Percentiles rank a stretch among this genome's conserved stretches.
These are phyloP conservation scores for Leccinum griseonigrum DNA, from an alignment of 1,284 basidiomycete species.

Conservation along the genomic window DNA sequence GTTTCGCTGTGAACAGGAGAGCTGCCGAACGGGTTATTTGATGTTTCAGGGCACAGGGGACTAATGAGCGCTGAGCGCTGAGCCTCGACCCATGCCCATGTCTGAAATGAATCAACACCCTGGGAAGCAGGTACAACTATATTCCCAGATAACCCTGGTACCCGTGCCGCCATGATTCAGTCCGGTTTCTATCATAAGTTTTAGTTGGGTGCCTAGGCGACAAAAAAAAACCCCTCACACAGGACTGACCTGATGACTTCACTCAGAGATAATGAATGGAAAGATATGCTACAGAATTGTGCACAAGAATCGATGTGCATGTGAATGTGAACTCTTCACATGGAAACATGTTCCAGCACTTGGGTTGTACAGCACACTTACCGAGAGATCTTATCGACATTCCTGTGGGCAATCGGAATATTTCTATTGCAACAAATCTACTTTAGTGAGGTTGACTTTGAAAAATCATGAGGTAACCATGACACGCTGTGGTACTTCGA, in stretches of 20 bases:
- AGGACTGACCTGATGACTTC: background rate
- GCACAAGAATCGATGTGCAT: background rate
- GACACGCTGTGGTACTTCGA: conserved; percentile 56
- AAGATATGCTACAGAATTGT: background rate
- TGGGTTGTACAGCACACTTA: background rate
- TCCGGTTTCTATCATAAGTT: background rate
- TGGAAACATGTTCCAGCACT: background rate
- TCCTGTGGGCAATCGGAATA: conserved; percentile 1
- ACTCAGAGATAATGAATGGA: background rate
- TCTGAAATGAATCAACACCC: background rate
- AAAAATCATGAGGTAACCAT: conserved; percentile 18
- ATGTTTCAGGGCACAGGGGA: background rate
- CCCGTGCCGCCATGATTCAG: background rate
- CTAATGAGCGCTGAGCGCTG: background rate
- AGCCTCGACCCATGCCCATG: background rate
- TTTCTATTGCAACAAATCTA: conserved; percentile 1
- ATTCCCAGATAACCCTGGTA: background rate
- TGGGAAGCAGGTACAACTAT: background rate
- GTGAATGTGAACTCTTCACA: background rate
- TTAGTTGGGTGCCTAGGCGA: background rate
- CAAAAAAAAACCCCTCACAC: background rate
- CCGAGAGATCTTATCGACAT: background rate
- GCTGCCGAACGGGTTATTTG: background rate
- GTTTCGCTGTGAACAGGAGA: background rate
- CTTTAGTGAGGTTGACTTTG: background rate